A percentile compares a stretch with the other conserved stretches of the same genome.
phyloP scores from a whole-genome alignment of 345 rosid species.

The Moricandia moricandioides region DNA sequence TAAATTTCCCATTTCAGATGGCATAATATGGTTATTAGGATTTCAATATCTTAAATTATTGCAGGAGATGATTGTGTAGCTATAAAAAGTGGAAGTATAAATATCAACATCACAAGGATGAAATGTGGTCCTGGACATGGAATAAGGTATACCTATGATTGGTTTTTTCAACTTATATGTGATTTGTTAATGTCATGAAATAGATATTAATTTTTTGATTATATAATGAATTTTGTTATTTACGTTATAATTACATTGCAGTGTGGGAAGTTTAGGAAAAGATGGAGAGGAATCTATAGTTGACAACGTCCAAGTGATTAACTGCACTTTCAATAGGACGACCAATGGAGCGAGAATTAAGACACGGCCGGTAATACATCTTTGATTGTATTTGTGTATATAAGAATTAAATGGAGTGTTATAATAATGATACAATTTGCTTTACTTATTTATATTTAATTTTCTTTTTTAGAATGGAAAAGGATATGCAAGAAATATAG shows the following conservation, averaged over 20 bases:
- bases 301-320: slow-evolving; percentile 39
- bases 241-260: slow-evolving; percentile 4
- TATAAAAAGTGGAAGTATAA: slow-evolving; percentile 27
- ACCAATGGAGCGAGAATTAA: slow-evolving; percentile 61
- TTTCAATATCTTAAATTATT: background rate
- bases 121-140: slow-evolving; percentile 44
- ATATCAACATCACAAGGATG: slow-evolving; percentile 21
- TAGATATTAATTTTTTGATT: background rate
- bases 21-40: background rate
- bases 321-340: slow-evolving; percentile 41
- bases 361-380: slow-evolving; percentile 44
- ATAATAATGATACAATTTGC: background rate
- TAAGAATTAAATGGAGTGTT: background rate
- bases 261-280: slow-evolving; percentile 61
- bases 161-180: background rate
- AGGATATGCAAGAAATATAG: slow-evolving; percentile 23
- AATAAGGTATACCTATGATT: slow-evolving; percentile 34
- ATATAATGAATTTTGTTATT: background rate
- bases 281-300: slow-evolving; percentile 32
- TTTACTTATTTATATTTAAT: background rate
- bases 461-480: slow-evolving; percentile 18
- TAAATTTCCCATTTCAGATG: background rate
- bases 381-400: background rate
- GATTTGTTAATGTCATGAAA: background rate
- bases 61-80: slow-evolving; percentile 65